Evolutionary conservation across 805 yeast genomes (phyloP), one percentile per base, ranked within the genome.

Genomic region (Schwanniomyces sp.): DNA sequence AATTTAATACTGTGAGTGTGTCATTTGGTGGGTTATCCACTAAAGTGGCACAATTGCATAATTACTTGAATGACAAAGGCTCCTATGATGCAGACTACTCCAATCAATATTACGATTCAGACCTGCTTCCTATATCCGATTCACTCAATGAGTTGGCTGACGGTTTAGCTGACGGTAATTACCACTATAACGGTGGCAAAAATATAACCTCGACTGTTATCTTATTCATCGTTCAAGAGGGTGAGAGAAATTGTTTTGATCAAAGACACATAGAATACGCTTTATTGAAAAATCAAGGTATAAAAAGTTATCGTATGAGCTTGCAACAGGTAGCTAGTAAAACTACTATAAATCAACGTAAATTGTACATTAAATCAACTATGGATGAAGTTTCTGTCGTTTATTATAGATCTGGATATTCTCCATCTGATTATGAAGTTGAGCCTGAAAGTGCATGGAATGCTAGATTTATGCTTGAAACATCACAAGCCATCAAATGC

Each of bases 1-100:
- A 94, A 65, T 92, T 92, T 72, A 94, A 94, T 67, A 91, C 99
- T 1, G 89, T 94, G 3, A 87, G 96, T 58, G 96, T 92, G 3
- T 91, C 97, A 1, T 94, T 94, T 71, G 97, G 96, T 17, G 98
- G 96, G 0, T 74, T 94, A 47, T 85, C 96, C 1, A 64, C 90
- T 11, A 87, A 85, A 62, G 92, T 89, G 24, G 87, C 94, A 17
- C 74, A 80, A 54, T 70, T 89, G 47, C 99, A 94, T 66, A 65
- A 75, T 17, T 88, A 79, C 56, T 66, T 86, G 58, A 86, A 87
- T 61, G 59, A 66, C 4, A 59, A 72, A 7, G 91, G 91, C 2
- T 64, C 67, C n/a, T 88, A 87, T 58, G 70, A 70, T 52, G 55
- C 70, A 17, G 59, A 69, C 4, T 73, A 74, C 38, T 61, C 76